phyloP scores from a whole-genome alignment of 352 stramenopile genomes.

The Phytopythium oedochilum region DNA sequence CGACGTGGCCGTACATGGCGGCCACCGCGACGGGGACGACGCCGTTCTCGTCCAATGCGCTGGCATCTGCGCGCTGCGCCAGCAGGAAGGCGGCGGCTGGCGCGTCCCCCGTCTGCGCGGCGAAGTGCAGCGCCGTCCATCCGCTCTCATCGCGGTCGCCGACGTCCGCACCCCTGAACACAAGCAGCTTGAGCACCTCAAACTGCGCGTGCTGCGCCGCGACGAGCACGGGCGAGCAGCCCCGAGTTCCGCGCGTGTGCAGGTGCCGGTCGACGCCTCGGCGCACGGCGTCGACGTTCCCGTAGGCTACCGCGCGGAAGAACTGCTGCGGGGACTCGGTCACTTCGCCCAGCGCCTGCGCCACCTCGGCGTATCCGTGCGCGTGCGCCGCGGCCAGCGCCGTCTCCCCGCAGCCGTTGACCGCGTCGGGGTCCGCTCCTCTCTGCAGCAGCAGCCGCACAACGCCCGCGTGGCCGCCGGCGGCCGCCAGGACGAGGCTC shows the following conservation, averaged over 20 bases:
- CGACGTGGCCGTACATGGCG: conserved; percentile 7
- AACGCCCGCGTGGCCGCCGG: neutral
- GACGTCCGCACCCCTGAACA: conserved; percentile 1
- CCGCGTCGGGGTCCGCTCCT: neutral
- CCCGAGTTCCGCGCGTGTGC: neutral
- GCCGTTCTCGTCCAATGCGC: neutral
- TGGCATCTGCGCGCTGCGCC: neutral
- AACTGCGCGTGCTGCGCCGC: conserved; percentile 4
- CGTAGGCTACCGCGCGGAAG: conserved; percentile 2
- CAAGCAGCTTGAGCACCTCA: conserved; percentile 4
- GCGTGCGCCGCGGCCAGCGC: conserved; percentile 1
- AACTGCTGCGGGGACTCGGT: conserved; percentile 3
- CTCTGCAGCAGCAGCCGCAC: conserved; percentile 4
- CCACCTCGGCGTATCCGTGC: conserved; percentile 5
- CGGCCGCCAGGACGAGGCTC: conserved; percentile 1
- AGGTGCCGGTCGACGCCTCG: neutral
- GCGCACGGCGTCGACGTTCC: conserved; percentile 1
- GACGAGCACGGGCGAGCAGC: neutral
- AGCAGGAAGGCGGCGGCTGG: neutral
- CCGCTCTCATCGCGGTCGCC: conserved; percentile 2
- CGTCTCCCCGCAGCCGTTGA: neutral
- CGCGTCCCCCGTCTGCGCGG: neutral
- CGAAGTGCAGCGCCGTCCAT: conserved; percentile 5
- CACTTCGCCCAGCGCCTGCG: conserved; percentile 8
- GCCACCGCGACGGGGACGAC: neutral